These are phyloP conservation scores for Boletus sp. DNA, from an alignment of 768 basidiomycete species.

Conservation along the genomic window DNA sequence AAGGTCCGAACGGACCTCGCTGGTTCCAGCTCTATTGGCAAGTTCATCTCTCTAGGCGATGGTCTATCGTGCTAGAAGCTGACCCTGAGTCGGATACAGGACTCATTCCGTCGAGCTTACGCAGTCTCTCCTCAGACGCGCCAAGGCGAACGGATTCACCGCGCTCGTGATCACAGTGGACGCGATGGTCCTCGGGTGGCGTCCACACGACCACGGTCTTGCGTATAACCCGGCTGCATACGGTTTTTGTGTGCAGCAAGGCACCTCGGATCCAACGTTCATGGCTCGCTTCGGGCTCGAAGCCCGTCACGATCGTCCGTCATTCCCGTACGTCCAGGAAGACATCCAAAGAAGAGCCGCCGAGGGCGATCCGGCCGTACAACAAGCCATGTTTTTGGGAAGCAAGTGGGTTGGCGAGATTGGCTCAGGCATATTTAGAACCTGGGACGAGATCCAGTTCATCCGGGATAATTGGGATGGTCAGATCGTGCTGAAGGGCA, in stretches of 20 bases:
- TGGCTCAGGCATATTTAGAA: slow-evolving; percentile 39
- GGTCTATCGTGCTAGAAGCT: background rate
- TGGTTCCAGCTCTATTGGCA: slow-evolving; percentile 54
- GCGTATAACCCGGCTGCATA: slow-evolving; percentile 39
- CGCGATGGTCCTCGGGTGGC: slow-evolving; percentile 43
- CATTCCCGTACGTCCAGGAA: slow-evolving; percentile 37
- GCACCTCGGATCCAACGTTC: slow-evolving; percentile 47
- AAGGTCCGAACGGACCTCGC: slow-evolving; percentile 38
- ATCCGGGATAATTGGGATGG: slow-evolving; percentile 49
- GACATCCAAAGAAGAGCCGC: slow-evolving; percentile 24
- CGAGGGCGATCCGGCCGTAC: slow-evolving; percentile 33
- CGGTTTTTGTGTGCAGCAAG: slow-evolving; percentile 41
- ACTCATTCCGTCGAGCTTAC: slow-evolving; percentile 39
- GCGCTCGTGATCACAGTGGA: slow-evolving; percentile 48
- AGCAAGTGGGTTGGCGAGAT: slow-evolving; percentile 38
- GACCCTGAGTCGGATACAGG: slow-evolving; percentile 23
- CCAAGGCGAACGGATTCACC: slow-evolving; percentile 40
- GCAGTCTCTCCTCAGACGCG: slow-evolving; percentile 41
- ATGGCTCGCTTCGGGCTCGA: slow-evolving; percentile 36
- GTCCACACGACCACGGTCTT: slow-evolving; percentile 41
- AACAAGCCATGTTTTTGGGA: slow-evolving; percentile 32
- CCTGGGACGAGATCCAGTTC: slow-evolving; percentile 47
- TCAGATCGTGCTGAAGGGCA: slow-evolving; percentile 48
- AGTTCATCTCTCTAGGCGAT: background rate
- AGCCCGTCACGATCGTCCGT: slow-evolving; percentile 27